These are phyloP conservation scores for Penicillium hordei DNA, from an alignment of 2,329 filamentous ascomycete genomes.

Conservation along the genomic window DNA sequence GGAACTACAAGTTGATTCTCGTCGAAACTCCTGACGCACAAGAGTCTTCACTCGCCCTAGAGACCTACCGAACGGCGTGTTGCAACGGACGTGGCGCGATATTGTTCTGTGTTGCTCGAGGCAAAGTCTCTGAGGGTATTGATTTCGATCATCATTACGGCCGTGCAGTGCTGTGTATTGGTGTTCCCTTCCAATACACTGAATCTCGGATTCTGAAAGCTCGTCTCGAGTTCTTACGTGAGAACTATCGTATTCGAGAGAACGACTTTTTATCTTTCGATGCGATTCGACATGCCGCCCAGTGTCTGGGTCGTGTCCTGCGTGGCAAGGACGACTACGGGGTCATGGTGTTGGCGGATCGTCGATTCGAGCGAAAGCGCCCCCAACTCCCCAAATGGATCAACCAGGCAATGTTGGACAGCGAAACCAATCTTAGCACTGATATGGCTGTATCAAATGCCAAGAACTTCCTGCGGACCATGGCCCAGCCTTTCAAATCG, in stretches of 20 bases:
- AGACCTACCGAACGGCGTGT: slow-evolving; percentile 96
- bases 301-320: slow-evolving; percentile 91
- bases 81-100: slow-evolving; percentile 95
- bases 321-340: slow-evolving; percentile 98
- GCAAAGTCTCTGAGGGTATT: slow-evolving; percentile 96
- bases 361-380: slow-evolving; percentile 88
- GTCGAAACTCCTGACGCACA: slow-evolving; percentile 97
- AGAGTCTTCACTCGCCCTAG: slow-evolving; percentile 90
- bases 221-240: slow-evolving; percentile 89
- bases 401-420: slow-evolving; percentile 78
- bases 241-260: slow-evolving; percentile 94
- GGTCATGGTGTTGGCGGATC: slow-evolving; percentile 98
- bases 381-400: slow-evolving; percentile 96
- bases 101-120: slow-evolving; percentile 89
- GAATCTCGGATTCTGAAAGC: slow-evolving; percentile 97
- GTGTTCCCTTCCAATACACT: slow-evolving; percentile 97
- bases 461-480: slow-evolving; percentile 82
- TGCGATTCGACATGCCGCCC: slow-evolving; percentile 97
- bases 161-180: slow-evolving; percentile 91
- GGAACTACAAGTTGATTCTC: slow-evolving; percentile 98
- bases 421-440: slow-evolving; percentile 85
- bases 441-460: slow-evolving; percentile 91
- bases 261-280: slow-evolving; percentile 99
- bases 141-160: slow-evolving; percentile 99
- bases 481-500: slow-evolving; percentile 84